Evolutionary conservation across 257 asterid genomes (phyloP).

Genomic region (Capsicum rhomboideum): DNA sequence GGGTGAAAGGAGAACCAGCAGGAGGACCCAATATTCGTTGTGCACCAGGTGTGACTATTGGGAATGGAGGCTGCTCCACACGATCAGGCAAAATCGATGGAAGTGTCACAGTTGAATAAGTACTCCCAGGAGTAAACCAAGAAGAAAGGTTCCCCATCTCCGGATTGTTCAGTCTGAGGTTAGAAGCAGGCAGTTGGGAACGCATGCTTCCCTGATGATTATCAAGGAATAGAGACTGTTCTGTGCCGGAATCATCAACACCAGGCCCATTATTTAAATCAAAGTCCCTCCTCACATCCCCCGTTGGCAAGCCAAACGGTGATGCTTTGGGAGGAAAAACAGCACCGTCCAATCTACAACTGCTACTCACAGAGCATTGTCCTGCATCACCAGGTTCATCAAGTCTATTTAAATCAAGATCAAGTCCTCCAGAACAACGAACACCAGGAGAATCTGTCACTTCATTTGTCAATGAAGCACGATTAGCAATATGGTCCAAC

Average conservation of each 20-base stretch:
- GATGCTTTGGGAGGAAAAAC: constrained; percentile 15
- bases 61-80: constrained; percentile 57
- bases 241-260: constrained; percentile 27
- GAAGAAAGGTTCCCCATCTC: constrained; percentile 55
- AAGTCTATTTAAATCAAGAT: constrained; percentile 39
- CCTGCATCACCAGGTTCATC: constrained; percentile 33
- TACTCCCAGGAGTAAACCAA: constrained; percentile 60
- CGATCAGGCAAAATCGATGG: constrained; percentile 58
- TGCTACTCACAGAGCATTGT: constrained; percentile 26
- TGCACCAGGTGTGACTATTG: constrained; percentile 53
- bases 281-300: constrained; percentile 35
- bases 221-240: constrained; percentile 17
- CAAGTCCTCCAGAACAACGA: constrained; percentile 31
- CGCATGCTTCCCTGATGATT: constrained; percentile 27
- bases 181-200: constrained; percentile 36
- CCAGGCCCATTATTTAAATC: constrained; percentile 46
- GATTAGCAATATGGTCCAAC: constrained; percentile 10
- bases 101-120: constrained; percentile 44
- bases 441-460: constrained; percentile 15
- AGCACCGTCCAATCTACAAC: constrained; percentile 14
- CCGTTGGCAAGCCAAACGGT: constrained; percentile 15
- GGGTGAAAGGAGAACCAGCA: constrained; percentile 35
- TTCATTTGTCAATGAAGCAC: constrained; percentile 13
- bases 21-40: constrained; percentile 58
- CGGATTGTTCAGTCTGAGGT: constrained; percentile 33